Conservation (phyloP, 257 asterid species). For the Solanum chiquidenum region DNA sequence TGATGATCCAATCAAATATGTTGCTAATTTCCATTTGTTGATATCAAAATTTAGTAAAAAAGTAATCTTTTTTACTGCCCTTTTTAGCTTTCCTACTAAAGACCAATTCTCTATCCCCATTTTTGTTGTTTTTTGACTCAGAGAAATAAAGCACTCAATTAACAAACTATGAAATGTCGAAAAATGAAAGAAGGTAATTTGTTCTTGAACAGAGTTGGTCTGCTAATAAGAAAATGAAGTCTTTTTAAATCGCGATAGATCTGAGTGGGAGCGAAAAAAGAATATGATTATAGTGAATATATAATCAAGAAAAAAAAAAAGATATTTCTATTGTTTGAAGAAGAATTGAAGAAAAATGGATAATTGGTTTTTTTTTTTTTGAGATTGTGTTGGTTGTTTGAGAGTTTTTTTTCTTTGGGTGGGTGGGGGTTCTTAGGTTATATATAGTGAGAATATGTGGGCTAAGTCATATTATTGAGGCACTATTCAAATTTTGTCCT, state of each 20-base stretch:
- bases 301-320: neutral
- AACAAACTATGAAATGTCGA: neutral
- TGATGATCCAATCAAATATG: conserved; percentile 19
- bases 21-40: conserved; percentile 46
- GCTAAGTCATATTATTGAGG: neutral
- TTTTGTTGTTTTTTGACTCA: neutral
- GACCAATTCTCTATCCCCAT: conserved; percentile 37
- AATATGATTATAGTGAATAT: neutral
- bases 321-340: neutral
- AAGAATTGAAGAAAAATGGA: neutral
- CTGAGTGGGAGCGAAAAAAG: fast-evolving
- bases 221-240: neutral
- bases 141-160: neutral
- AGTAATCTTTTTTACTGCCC: conserved; percentile 71
- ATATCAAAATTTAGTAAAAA: conserved; percentile 41
- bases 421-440: neutral
- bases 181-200: neutral
- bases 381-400: neutral
- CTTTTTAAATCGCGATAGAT: neutral
- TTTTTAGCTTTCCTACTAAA: conserved; percentile 45
- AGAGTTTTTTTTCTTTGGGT: neutral
- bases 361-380: neutral
- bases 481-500: neutral
- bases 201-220: neutral
- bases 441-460: neutral